Conservation (phyloP, 768 basidiomycete species). For the Auriscalpium microsporum region DNA sequence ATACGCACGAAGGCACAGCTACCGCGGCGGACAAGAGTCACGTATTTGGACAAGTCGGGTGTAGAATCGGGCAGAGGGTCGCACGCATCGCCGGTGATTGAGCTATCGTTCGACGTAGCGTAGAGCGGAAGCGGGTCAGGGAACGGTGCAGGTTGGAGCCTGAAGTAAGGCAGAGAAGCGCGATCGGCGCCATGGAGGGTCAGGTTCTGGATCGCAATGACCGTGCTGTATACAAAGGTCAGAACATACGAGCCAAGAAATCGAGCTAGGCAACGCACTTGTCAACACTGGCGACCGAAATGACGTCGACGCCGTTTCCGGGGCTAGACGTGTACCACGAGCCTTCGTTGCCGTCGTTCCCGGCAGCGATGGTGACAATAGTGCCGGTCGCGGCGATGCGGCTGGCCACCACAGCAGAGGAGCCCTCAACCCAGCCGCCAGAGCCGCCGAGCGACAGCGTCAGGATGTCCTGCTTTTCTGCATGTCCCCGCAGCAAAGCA, state of each 20-base stretch:
- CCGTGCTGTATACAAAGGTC: conserved; percentile 27
- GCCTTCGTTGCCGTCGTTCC: conserved; percentile 44
- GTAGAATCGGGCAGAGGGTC: conserved; percentile 41
- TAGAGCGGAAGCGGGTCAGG: conserved; percentile 43
- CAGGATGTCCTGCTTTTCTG: conserved; percentile 53
- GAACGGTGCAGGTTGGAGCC: conserved; percentile 39
- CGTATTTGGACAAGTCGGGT: conserved; percentile 43
- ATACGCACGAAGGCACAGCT: conserved; percentile 44
- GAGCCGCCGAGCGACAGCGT: conserved; percentile 57
- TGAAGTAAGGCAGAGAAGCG: conserved; percentile 47
- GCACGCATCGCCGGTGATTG: conserved; percentile 51
- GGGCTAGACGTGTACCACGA: conserved; percentile 54
- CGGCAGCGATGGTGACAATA: conserved; percentile 57
- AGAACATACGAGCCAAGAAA: too few species aligned
- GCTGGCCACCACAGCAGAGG: conserved; percentile 47
- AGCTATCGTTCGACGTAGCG: conserved; percentile 48
- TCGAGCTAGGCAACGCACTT: conserved; percentile 21
- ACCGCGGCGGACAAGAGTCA: conserved; percentile 52
- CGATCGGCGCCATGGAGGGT: conserved; percentile 41
- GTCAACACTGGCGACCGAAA: conserved; percentile 47
- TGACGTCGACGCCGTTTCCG: conserved; percentile 46
- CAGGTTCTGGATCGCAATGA: conserved; percentile 49
- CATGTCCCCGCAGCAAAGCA: conserved; percentile 41
- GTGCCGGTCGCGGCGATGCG: conserved; percentile 48
- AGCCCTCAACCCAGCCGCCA: conserved; percentile 55